Base-by-base conservation (phyloP, 73 alveolate genomes). In the Paramecium sonneborni region DNA sequence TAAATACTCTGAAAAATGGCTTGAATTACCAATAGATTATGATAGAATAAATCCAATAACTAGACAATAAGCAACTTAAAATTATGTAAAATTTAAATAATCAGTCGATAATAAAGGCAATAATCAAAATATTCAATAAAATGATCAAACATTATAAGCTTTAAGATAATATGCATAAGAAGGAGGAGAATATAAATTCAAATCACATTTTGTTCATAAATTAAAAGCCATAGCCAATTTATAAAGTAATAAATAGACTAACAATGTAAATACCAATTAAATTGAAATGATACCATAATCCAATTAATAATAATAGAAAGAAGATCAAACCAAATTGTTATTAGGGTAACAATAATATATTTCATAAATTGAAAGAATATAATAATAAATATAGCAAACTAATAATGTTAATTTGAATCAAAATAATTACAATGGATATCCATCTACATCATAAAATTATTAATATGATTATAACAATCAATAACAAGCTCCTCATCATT, bases 21-120 rank as follows among this genome's bases (percentile, higher is more conserved):
- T 23, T 24, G 84, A 62, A 62, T 62, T 74, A 11, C 87, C 58
- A 11, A 74, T 26, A 1, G 87, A 74, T 20, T 74, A 74, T 37
- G 87, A 74, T 74, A 74, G 87, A 39, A 37, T 37, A 28, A 74
- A 74, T 74, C 87, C 87, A 37, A 37, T 74, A 0, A 74, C 87
- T 1, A 14, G 38, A 74, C 15, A 74, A 35, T n/a, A 2, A 39
- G 87, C 87, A n/a, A 74, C n/a, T 6, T 30, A 67, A 67, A 28
- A 67, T 30, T 67, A 32, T 24, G 85, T 34, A 24, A 32, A 67
- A 34, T 30, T 30, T 52, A 52, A 52, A 23, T 52, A 52, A 52
- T 52, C 68, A 6, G 68, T 52, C 4, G 68, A 52, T 52, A 52
- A 52, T 52, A 52, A 52, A 18, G 68, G 68, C 0, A 52, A 52